Evolutionary conservation across 208 protist genomes (phyloP).

Genomic region (Trypanosomatidae sp.): DNA sequence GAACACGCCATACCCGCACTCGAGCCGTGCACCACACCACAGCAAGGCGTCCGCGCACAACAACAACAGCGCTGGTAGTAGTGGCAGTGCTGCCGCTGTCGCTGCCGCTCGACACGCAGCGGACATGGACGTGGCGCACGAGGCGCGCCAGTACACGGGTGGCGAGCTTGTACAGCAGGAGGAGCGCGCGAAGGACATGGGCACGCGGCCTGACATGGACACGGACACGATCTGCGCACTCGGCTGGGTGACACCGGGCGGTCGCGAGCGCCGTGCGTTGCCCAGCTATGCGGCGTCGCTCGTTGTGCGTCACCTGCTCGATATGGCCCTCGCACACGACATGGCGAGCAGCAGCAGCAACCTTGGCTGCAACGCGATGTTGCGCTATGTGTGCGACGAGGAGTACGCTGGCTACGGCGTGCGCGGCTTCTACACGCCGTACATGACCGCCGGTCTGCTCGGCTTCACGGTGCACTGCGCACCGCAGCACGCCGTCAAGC

Average conservation of each 20-base stretch:
- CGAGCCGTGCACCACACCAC: constrained; percentile 48
- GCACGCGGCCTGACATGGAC: constrained; percentile 79
- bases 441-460: constrained; percentile 60
- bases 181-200: constrained; percentile 71
- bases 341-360: neutral
- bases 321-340: constrained; percentile 39
- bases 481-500: constrained; percentile 35
- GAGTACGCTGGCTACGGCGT: constrained; percentile 24
- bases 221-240: constrained; percentile 73
- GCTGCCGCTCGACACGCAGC: too few relatives aligned
- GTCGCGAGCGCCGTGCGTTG: constrained; percentile 24
- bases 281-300: constrained; percentile 62
- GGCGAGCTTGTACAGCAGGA: constrained; percentile 77
- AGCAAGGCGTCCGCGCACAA: constrained; percentile 13
- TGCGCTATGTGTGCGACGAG: constrained; percentile 31
- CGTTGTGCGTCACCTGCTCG: constrained; percentile 47
- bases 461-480: constrained; percentile 53
- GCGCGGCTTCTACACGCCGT: constrained; percentile 74
- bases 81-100: too few relatives aligned
- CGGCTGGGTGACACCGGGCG: constrained; percentile 65
- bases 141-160: constrained; percentile 58
- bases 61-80: neutral
- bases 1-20: constrained; percentile 66
- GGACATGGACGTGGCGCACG: constrained; percentile 12
- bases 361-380: too few relatives aligned